Evolutionary conservation across 2,329 filamentous ascomycete genomes (phyloP), one percentile per base, ranked within the genome.

Genomic region (Clarireedia sp.): DNA sequence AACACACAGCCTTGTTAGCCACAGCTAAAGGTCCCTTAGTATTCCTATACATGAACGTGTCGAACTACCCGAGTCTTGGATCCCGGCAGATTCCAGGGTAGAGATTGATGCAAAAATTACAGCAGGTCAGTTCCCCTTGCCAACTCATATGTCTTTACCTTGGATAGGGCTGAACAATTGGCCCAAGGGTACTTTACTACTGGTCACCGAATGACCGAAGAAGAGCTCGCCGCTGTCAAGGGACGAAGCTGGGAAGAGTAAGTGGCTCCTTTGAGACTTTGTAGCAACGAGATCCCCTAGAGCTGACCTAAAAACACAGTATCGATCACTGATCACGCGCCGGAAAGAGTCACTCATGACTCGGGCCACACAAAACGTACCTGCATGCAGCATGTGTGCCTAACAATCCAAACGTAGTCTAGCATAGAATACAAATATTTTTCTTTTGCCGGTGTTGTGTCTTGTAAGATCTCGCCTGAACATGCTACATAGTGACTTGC

Each of bases 91-190:
- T 72, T 95, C 90, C 52, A 80, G 92, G 62, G 94, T 97, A n/a
- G 94, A 99, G 72, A 99, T 97, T 67, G 94, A 97, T 72, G 94
- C 94, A 57, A 97, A 97, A 77, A 96, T 97, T 69, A 94, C 92
- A 64, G 90, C 92, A 58, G 94, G 87, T 90, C 74, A 60, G 63
- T 63, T 51, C 43, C 56, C 51, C 49, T 50, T 47, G 29, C 48
- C 44, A 49, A 23, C 37, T 17, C 47, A 33, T 41, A 14, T 19
- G 38, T 44, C 37, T 38, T 56, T 38, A 46, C 29, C 38, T 41
- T 19, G 57, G 49, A 62, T 66, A 66, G 63, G 63, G 64, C 65
- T 71, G 63, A 72, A 66, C 59, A 59, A 59, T 58, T 51, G 53
- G 44, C 57, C 50, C 51, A 63, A 83, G 82, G 82, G 54, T 86